These are phyloP conservation scores for Wickerhamiella sorbophila DNA, from an alignment of 805 yeast genomes.

Conservation along the genomic window DNA sequence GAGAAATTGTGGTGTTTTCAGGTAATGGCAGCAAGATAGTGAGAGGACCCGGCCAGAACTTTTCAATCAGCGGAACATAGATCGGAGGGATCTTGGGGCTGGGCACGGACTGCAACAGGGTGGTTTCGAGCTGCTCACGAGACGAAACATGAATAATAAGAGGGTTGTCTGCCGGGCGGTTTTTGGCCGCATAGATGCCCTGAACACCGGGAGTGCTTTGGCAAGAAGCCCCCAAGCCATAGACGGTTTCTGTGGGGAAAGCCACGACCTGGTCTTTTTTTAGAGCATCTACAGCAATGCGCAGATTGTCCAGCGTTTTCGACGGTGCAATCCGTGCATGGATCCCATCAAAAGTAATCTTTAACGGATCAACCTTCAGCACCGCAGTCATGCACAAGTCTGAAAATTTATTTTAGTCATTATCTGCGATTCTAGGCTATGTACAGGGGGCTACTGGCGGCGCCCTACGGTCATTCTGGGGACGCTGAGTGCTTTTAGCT, in stretches of 20 bases:
- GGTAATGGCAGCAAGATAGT: slow-evolving; percentile 62
- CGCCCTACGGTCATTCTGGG: slow-evolving; percentile 1
- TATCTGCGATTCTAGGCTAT: not conserved
- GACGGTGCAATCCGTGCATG: slow-evolving; percentile 20
- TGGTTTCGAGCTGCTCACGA: slow-evolving; percentile 48
- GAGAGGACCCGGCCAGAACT: slow-evolving; percentile 94
- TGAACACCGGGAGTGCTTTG: slow-evolving; percentile 55
- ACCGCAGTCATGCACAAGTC: slow-evolving; percentile 20
- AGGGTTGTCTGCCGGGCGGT: slow-evolving; percentile 92
- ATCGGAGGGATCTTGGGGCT: slow-evolving; percentile 44
- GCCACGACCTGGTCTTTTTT: slow-evolving; percentile 55
- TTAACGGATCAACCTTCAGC: slow-evolving; percentile 39
- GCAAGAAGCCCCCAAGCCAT: slow-evolving; percentile 88
- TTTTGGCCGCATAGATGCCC: slow-evolving; percentile 74
- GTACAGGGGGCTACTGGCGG: not conserved
- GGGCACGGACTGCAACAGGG: slow-evolving; percentile 31
- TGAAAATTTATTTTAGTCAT: not conserved
- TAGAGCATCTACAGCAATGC: slow-evolving; percentile 45
- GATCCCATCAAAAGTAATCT: slow-evolving; percentile 35
- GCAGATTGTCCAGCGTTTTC: slow-evolving; percentile 37
- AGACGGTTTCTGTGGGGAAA: slow-evolving; percentile 94
- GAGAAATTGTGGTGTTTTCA: slow-evolving; percentile 35
- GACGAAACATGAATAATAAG: slow-evolving; percentile 82
- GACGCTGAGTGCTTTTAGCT: slow-evolving; percentile 8
- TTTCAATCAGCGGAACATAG: slow-evolving; percentile 47